Evolutionary conservation across 2,329 filamentous ascomycete genomes (phyloP).

Genomic region (Sarocladiaceae sp.): DNA sequence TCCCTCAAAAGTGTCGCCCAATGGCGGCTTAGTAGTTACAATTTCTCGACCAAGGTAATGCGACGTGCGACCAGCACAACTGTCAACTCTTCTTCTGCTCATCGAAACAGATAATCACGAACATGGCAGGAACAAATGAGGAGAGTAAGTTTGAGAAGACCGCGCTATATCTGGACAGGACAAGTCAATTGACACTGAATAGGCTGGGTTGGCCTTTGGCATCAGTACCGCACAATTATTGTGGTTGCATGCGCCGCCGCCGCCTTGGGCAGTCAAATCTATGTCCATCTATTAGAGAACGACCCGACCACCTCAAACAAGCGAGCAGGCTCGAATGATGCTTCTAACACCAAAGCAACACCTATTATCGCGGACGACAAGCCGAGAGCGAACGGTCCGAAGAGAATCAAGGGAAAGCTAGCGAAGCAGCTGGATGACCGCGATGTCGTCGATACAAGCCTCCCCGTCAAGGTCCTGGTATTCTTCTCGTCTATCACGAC

Average conservation of each 20-base stretch:
- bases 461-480: slow-evolving; percentile 66
- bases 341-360: slow-evolving; percentile 15
- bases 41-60: neutral
- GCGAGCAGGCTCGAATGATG: neutral
- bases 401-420: slow-evolving; percentile 43
- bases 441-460: slow-evolving; percentile 24
- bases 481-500: slow-evolving; percentile 91
- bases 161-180: neutral
- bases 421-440: slow-evolving; percentile 21
- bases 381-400: slow-evolving; percentile 36
- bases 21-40: slow-evolving; percentile 1
- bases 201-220: slow-evolving; percentile 10
- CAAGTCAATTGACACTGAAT: too few relatives aligned
- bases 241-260: neutral
- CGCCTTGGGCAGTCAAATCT: neutral
- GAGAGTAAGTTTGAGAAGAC: neutral
- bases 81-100: neutral
- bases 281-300: neutral
- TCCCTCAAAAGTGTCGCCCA: slow-evolving; percentile 4
- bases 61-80: neutral
- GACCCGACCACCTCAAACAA: slow-evolving; percentile 10
- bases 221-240: slow-evolving; percentile 3
- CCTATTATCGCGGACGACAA: slow-evolving; percentile 21
- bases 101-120: neutral
- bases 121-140: neutral